Conservation (phyloP, 371 early-diverging fungal genomes). For the Vairimorpha ceranae region DNA sequence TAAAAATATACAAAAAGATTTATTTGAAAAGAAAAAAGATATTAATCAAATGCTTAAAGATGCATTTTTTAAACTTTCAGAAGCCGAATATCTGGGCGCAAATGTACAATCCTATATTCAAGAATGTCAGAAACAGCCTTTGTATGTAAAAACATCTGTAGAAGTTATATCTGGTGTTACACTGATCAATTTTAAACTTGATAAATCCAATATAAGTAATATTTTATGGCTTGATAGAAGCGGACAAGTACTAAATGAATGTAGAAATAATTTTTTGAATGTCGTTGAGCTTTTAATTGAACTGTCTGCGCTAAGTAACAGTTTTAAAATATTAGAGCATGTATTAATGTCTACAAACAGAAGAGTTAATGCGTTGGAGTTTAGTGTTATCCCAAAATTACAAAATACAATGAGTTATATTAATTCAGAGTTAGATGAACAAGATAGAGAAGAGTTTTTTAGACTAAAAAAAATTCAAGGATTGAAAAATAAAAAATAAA, state of each 20-base stretch:
- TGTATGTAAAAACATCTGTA: constrained; percentile 28
- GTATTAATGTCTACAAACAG: constrained; percentile 95
- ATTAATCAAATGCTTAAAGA: constrained; percentile 91
- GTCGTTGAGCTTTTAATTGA: constrained; percentile 85
- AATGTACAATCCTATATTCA: constrained; percentile 67
- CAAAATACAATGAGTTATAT: constrained; percentile 95
- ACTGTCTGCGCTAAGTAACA: constrained; percentile 75
- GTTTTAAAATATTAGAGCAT: constrained; percentile 89
- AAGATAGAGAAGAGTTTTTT: constrained; percentile 98
- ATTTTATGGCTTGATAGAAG: constrained; percentile 84
- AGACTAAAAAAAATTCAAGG: constrained; percentile 64
- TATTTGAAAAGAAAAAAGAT: constrained; percentile 71
- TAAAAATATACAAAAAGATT: constrained; percentile 80
- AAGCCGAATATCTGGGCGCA: constrained; percentile 89
- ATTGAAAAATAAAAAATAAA: constrained; percentile 35
- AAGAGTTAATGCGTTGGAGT: constrained; percentile 96
- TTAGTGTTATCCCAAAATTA: constrained; percentile 89
- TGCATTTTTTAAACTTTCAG: constrained; percentile 88
- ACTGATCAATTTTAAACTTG: constrained; percentile 41
- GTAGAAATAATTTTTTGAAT: constrained; percentile 81
- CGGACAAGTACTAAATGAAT: constrained; percentile 85
- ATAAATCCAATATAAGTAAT: constrained; percentile 5
- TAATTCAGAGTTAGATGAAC: constrained; percentile 92
- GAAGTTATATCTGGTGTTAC: constrained; percentile 53
- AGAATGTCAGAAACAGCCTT: constrained; percentile 43